Evolutionary conservation across 2,329 filamentous ascomycete species (phyloP), one percentile per base, ranked within the genome.

Genomic region (Ophiostoma novo-ulmi): DNA sequence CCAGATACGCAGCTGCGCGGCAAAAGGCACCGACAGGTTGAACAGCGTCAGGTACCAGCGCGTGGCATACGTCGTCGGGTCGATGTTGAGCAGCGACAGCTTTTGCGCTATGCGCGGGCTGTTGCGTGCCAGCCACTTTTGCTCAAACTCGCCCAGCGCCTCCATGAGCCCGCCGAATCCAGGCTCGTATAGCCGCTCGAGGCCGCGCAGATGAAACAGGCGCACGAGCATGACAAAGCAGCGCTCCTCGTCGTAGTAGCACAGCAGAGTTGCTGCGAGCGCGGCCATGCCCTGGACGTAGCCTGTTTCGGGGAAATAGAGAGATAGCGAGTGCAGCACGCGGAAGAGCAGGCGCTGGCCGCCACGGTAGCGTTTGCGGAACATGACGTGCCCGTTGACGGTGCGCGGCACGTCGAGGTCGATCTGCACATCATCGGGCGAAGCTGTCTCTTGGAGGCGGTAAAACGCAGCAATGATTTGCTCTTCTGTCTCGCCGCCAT

Each of bases 261-360:
- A 97, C 7, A 99, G 87, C 26, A 99, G 83, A 0, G 95, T 98
- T 0, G 94, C 94, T 1, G 92, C 94, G 55, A 98, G 83, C 31
- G 93, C 92, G 20, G 94, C 95, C 95, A 99, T 99, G 70, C 95
- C 95, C 80, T 99, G 95, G 0, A 98, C 95, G 78, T 99, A 99
- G 38, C 95, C 95, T 13, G 92, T 95, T 35, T 91, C 90, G 0
- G 93, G 92, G 74, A 94, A 94, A 78, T 97, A 96, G 13, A 99
- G 85, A 22, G 93, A 94, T 78, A 98, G 87, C 64, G 92, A 91
- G 78, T 98, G 95, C 38, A 99, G 85, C 2, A 98, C 93, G 68
- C 95, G 88, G 80, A 99, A 99, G 2, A 99, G 83, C 17, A 98
- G 82, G 63, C 95, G 88, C 79, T 99, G 94, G 1, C 94, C 95